phyloP scores from a whole-genome alignment of 768 basidiomycete species.

The Lactifluus echinatus region DNA sequence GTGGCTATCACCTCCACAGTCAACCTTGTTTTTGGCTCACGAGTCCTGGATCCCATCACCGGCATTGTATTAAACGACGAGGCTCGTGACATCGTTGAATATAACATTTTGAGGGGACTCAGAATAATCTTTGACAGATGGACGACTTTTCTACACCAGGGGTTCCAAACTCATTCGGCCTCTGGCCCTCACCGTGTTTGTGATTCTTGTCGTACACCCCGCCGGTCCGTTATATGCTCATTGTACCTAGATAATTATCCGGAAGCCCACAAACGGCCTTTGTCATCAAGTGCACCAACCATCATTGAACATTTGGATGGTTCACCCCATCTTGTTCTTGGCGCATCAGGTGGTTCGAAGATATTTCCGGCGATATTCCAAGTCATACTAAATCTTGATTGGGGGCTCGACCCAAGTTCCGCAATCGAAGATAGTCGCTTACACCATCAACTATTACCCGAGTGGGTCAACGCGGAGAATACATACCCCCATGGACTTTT shows the following conservation, averaged over 20 bases:
- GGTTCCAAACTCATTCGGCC: conserved; percentile 71
- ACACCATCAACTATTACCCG: conserved; percentile 81
- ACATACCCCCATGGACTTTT: conserved; percentile 50
- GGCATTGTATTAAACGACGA: conserved; percentile 90
- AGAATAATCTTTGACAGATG: conserved; percentile 39
- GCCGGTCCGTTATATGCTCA: background rate
- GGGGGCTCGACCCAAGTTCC: conserved; percentile 69
- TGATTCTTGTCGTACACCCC: background rate
- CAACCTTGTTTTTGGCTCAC: conserved; percentile 84
- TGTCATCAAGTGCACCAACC: conserved; percentile 77
- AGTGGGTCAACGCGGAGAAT: conserved; percentile 49
- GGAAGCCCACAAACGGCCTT: conserved; percentile 75
- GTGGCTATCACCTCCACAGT: conserved; percentile 83
- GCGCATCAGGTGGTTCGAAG: conserved; percentile 81
- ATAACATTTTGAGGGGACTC: background rate
- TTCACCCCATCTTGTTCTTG: conserved; percentile 62
- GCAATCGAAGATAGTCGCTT: conserved; percentile 82
- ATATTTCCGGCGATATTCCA: conserved; percentile 81
- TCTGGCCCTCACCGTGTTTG: conserved; percentile 68
- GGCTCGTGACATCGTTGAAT: conserved; percentile 29
- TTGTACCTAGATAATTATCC: conserved; percentile 71
- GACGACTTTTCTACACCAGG: conserved; percentile 91
- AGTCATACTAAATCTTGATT: conserved; percentile 67
- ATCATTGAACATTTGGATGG: conserved; percentile 75
- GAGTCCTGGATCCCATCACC: conserved; percentile 77